phyloP scores from a whole-genome alignment of 2,329 filamentous ascomycete genomes.

The Metarhizium humberi region DNA sequence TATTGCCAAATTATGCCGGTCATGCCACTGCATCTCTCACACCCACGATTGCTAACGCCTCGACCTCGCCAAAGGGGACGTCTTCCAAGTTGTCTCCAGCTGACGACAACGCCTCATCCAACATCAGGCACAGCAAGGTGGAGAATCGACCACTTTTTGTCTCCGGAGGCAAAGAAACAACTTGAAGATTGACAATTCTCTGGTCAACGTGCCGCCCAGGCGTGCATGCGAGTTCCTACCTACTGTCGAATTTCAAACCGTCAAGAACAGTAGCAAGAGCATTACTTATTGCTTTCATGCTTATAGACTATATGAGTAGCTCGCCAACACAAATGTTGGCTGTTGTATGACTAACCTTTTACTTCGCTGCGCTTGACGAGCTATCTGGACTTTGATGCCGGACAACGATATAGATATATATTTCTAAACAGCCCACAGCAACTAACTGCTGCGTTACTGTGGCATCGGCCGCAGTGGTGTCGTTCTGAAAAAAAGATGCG shows the following conservation, averaged over 20 bases:
- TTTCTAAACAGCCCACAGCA: conserved; percentile 2
- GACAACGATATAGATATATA: background rate
- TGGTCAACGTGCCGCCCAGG: background rate
- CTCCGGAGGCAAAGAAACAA: conserved; percentile 6
- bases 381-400: conserved; percentile 3
- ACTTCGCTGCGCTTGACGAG: conserved; percentile 12
- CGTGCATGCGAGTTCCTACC: background rate
- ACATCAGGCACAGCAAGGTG: conserved; percentile 22
- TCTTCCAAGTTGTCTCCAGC: conserved; percentile 16
- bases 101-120: conserved; percentile 11
- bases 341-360: conserved; percentile 13
- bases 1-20: conserved; percentile 42
- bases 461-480: background rate
- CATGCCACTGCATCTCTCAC: conserved; percentile 42
- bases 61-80: conserved; percentile 21
- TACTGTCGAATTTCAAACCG: background rate
- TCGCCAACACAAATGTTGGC: conserved; percentile 9
- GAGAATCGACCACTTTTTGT: conserved; percentile 35
- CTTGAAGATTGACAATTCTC: background rate
- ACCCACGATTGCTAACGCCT: conserved; percentile 32
- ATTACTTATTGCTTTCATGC: conserved; percentile 22
- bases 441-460: background rate
- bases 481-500: background rate
- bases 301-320: conserved; percentile 22
- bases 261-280: conserved; percentile 15